These are phyloP conservation scores for Allantophomopsis lycopodina DNA, from an alignment of 2,329 filamentous ascomycete genomes.

Conservation along the genomic window DNA sequence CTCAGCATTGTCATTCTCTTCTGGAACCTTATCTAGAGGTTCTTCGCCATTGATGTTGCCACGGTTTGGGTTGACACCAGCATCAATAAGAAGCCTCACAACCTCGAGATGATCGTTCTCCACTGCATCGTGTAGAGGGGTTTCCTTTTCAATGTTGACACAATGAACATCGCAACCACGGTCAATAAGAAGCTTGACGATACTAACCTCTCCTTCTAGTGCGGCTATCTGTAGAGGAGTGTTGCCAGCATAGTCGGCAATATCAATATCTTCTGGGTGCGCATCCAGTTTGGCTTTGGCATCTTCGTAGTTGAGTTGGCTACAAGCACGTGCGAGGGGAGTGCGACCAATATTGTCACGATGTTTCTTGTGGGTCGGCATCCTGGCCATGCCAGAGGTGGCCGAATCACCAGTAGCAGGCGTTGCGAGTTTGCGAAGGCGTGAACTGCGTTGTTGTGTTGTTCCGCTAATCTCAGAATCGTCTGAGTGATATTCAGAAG, in stretches of 20 bases:
- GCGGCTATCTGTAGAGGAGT: constrained; percentile 89
- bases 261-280: constrained; percentile 76
- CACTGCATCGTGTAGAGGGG: constrained; percentile 87
- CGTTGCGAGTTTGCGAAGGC: constrained; percentile 39
- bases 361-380: constrained; percentile 67
- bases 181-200: constrained; percentile 76
- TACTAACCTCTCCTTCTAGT: constrained; percentile 71
- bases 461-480: constrained; percentile 48
- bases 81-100: constrained; percentile 68
- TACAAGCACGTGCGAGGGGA: constrained; percentile 76
- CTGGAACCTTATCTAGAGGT: constrained; percentile 69
- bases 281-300: constrained; percentile 65
- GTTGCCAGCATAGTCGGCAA: constrained; percentile 90
- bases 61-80: constrained; percentile 83
- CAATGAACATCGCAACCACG: constrained; percentile 77
- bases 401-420: constrained; percentile 42
- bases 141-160: constrained; percentile 72
- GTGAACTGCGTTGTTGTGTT: constrained; percentile 43
- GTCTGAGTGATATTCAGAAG: constrained; percentile 54
- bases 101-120: constrained; percentile 90
- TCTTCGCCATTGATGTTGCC: constrained; percentile 89
- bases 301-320: constrained; percentile 66
- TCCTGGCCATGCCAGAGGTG: constrained; percentile 49
- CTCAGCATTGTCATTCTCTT: constrained; percentile 62
- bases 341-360: constrained; percentile 90